These are phyloP conservation scores for Aspergillus diversus DNA, from an alignment of 495 filamentous ascomycete genomes.

Conservation along the genomic window DNA sequence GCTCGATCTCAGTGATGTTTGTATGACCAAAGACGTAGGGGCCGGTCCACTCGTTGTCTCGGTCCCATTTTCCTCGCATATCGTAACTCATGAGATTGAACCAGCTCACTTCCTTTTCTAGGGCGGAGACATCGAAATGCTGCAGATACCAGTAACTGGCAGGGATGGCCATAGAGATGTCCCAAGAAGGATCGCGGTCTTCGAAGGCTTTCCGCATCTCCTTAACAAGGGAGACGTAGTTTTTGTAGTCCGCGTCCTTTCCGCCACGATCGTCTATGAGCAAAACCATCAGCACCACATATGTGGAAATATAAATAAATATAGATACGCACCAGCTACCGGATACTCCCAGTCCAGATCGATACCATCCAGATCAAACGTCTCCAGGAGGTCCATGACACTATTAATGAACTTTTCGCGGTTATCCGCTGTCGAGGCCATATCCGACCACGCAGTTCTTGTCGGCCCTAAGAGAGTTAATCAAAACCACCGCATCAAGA, in stretches of 20 bases:
- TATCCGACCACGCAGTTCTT: conserved; percentile 11
- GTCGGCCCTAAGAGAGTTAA: conserved; percentile 2
- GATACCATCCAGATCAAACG: conserved; percentile 53
- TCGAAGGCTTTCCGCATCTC: conserved; percentile 27
- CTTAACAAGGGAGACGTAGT: conserved; percentile 44
- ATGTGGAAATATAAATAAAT: too few species aligned
- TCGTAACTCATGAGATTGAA: conserved; percentile 62
- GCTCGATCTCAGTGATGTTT: conserved; percentile 13
- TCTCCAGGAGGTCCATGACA: conserved; percentile 42
- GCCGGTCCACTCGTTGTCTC: conserved; percentile 10
- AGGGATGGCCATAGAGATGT: conserved; percentile 46
- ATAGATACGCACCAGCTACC: conserved; percentile 22
- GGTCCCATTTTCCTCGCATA: conserved; percentile 31
- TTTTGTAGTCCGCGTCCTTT: conserved; percentile 38
- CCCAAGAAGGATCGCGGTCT: conserved; percentile 13
- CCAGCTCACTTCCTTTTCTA: conserved; percentile 45
- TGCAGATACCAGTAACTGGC: conserved; percentile 56
- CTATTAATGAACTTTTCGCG: conserved; percentile 39
- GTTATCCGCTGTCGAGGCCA: conserved; percentile 20
- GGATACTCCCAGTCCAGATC: conserved; percentile 55
- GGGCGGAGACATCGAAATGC: conserved; percentile 44
- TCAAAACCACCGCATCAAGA: too few species aligned
- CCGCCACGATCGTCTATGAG: conserved; percentile 42
- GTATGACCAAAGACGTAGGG: conserved; percentile 16
- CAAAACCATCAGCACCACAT: too few species aligned